phyloP scores from a whole-genome alignment of 768 basidiomycete species.

The Favolaschia claudopus region DNA sequence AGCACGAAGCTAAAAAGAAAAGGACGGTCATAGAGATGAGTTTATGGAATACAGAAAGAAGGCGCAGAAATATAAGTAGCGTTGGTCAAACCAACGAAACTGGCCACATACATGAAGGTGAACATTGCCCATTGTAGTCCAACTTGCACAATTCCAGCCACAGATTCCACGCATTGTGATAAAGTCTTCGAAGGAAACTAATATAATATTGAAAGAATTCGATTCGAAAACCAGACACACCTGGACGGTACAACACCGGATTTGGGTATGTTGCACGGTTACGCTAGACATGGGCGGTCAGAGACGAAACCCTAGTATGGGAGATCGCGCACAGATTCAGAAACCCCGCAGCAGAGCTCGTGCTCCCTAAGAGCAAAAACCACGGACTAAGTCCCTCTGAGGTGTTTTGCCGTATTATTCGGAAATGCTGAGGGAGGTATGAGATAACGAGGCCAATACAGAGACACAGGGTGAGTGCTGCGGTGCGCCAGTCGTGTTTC shows the following conservation, averaged over 20 bases:
- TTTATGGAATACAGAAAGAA: neutral
- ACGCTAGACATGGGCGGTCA: conserved; percentile 56
- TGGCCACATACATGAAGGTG: conserved; percentile 71
- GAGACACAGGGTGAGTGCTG: conserved; percentile 70
- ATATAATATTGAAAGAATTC: too few species aligned
- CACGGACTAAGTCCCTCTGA: conserved; percentile 93
- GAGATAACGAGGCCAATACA: conserved; percentile 79
- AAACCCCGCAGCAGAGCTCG: conserved; percentile 82
- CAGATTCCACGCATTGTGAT: conserved; percentile 36
- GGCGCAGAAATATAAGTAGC: neutral
- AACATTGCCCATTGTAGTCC: conserved; percentile 86
- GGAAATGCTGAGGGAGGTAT: conserved; percentile 86
- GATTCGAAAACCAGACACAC: too few species aligned
- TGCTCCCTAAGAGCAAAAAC: conserved; percentile 89
- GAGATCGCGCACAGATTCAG: conserved; percentile 73
- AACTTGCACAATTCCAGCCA: conserved; percentile 86
- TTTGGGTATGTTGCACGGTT: conserved; percentile 82
- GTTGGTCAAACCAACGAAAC: neutral
- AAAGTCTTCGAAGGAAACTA: conserved; percentile 15
- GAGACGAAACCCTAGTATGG: conserved; percentile 8
- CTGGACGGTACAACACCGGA: conserved; percentile 80
- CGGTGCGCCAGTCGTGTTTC: conserved; percentile 78
- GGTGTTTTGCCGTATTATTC: conserved; percentile 80
- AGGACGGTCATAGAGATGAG: neutral
- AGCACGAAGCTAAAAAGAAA: conserved; percentile 73